Percentiles rank a stretch among this genome's conserved stretches.
Evolutionary conservation across 2,329 filamentous ascomycete species (phyloP).

Genomic region (Stemphylium beticola): DNA sequence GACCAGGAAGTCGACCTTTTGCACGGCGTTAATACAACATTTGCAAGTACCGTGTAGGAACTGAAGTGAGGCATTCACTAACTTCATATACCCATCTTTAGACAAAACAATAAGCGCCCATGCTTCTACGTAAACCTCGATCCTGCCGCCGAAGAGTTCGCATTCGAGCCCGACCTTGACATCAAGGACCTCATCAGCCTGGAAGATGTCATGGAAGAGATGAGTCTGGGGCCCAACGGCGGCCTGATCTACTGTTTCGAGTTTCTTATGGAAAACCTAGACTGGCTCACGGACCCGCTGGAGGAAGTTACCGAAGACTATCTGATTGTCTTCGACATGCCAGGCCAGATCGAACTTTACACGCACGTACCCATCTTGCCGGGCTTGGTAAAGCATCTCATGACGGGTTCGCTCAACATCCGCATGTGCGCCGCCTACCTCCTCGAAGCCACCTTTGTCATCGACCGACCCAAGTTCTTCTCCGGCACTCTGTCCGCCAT

Average conservation of each 20-base stretch:
- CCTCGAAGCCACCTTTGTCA: constrained; percentile 92
- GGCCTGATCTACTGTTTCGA: constrained; percentile 97
- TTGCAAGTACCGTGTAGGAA: constrained; percentile 55
- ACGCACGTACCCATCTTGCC: constrained; percentile 95
- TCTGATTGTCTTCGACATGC: constrained; percentile 98
- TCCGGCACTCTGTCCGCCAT: constrained; percentile 93
- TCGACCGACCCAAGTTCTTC: constrained; percentile 97
- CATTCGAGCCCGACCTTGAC: constrained; percentile 89
- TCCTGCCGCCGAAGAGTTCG: constrained; percentile 90
- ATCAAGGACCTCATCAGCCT: constrained; percentile 94
- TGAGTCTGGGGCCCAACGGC: constrained; percentile 87
- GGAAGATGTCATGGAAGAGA: constrained; percentile 95
- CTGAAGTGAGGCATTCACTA: no score
- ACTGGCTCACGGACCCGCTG: constrained; percentile 85
- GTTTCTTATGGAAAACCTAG: constrained; percentile 91
- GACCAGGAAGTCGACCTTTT: constrained; percentile 85
- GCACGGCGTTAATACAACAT: constrained; percentile 89
- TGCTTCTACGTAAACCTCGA: constrained; percentile 99
- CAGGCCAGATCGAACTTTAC: constrained; percentile 97
- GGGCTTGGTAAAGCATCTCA: constrained; percentile 80
- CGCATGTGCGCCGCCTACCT: constrained; percentile 93
- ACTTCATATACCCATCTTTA: no score
- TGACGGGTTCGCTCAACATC: constrained; percentile 82
- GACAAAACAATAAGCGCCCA: constrained; percentile 81
- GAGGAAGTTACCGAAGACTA: constrained; percentile 91